Conservation (phyloP, 148 eudicot genomes). For the Silene uniflora region DNA sequence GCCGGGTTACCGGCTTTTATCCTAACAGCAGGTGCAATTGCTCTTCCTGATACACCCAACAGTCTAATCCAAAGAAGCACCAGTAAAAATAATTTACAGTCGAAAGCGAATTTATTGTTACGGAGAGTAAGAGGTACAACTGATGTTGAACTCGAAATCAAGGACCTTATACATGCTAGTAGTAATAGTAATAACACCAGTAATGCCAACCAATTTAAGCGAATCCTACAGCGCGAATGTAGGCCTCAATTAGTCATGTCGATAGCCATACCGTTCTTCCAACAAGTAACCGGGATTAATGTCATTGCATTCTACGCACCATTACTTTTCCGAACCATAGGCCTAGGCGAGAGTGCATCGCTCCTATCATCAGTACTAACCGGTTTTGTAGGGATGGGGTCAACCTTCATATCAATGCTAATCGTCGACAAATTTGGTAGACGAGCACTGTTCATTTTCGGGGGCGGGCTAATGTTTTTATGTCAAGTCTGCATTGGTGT, state of each 20-base stretch:
- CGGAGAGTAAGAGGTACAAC: constrained; percentile 41
- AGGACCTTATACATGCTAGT: constrained; percentile 24
- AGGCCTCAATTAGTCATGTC: constrained; percentile 59
- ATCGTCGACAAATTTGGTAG: constrained; percentile 45
- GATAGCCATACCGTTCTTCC: constrained; percentile 49
- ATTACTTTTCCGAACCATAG: constrained; percentile 45
- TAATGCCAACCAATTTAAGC: constrained; percentile 10
- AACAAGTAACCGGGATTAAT: constrained; percentile 53
- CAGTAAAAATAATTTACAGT: constrained; percentile 7
- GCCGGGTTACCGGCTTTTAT: constrained; percentile 46
- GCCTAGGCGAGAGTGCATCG: constrained; percentile 49
- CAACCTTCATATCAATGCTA: constrained; percentile 40
- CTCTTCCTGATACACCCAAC: constrained; percentile 67
- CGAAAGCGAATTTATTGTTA: constrained; percentile 33
- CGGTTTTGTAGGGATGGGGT: constrained; percentile 29
- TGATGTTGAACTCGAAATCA: constrained; percentile 25
- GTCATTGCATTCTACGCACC: constrained; percentile 57
- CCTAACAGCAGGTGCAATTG: constrained; percentile 41
- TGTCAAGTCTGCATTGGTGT: constrained; percentile 29
- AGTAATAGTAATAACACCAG: background rate
- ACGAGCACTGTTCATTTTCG: constrained; percentile 31
- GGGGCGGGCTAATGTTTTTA: constrained; percentile 41
- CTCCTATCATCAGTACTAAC: constrained; percentile 42
- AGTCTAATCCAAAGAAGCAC: constrained; percentile 47
- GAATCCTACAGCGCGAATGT: constrained; percentile 29